A percentile compares a stretch with the other conserved stretches of the same genome.
Evolutionary conservation across 345 rosid genomes (phyloP).

Genomic region (Arabis hirsuta): DNA sequence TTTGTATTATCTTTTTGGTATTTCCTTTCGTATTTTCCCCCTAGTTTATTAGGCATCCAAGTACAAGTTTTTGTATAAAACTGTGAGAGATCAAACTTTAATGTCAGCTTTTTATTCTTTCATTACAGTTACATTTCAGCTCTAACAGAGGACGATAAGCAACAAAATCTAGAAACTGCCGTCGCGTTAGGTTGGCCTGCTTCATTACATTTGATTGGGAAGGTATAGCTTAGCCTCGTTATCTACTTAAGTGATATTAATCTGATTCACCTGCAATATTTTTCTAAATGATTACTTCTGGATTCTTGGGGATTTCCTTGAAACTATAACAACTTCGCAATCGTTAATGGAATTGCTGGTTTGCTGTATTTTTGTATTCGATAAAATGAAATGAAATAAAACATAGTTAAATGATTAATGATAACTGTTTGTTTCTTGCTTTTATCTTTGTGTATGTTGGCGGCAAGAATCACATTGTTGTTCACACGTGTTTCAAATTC

Average conservation of each 20-base stretch:
- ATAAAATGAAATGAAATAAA: not conserved
- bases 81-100: constrained; percentile 14
- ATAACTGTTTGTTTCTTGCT: not conserved
- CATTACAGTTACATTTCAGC: constrained; percentile 83
- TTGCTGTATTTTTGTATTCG: not conserved
- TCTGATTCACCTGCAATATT: constrained; percentile 8
- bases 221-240: constrained; percentile 52
- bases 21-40: not conserved
- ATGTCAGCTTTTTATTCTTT: constrained; percentile 22
- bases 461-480: not conserved
- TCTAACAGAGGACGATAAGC: constrained; percentile 60
- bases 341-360: not conserved
- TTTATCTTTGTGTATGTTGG: not conserved
- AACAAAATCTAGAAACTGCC: constrained; percentile 61
- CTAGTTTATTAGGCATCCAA: not conserved
- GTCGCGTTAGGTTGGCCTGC: constrained; percentile 94
- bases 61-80: not conserved
- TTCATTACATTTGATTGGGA: constrained; percentile 91
- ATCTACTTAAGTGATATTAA: not conserved
- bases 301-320: not conserved
- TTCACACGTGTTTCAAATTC: not conserved
- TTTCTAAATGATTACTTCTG: not conserved
- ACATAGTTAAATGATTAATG: not conserved
- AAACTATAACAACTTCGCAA: not conserved
- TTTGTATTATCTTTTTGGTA: not conserved